Evolutionary conservation across 352 stramenopile species (phyloP).

Genomic region (Pythium graminicola): DNA sequence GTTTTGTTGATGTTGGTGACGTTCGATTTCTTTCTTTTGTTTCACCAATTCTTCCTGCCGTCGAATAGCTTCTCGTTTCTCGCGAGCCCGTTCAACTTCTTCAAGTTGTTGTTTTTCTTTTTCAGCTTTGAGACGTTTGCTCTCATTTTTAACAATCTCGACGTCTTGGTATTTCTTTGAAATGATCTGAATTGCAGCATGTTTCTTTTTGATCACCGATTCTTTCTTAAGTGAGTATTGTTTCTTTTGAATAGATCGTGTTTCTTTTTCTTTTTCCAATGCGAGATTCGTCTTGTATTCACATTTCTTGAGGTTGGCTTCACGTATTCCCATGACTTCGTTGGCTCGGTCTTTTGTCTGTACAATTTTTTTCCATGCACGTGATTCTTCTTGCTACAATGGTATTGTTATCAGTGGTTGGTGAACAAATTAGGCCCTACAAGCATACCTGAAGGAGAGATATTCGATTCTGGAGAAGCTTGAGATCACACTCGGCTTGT

Average conservation of each 20-base stretch:
- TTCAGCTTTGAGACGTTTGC: slow-evolving; percentile 51
- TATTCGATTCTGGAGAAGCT: slow-evolving; percentile 70
- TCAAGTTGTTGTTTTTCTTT: slow-evolving; percentile 45
- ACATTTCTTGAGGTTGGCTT: slow-evolving; percentile 42
- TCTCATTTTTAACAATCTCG: slow-evolving; percentile 65
- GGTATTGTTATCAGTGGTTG: background rate
- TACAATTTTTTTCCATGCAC: slow-evolving; percentile 75
- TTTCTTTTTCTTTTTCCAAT: slow-evolving; percentile 36
- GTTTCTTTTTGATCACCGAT: slow-evolving; percentile 69
- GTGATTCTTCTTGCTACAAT: slow-evolving; percentile 55
- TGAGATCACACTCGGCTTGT: slow-evolving; percentile 64
- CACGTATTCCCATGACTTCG: slow-evolving; percentile 56
- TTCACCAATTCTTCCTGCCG: slow-evolving; percentile 54
- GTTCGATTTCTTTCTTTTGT: slow-evolving; percentile 38
- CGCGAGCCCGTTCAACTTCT: slow-evolving; percentile 45
- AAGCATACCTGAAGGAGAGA: slow-evolving; percentile 51
- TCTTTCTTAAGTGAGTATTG: slow-evolving; percentile 62
- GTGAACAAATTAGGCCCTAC: too few relatives aligned
- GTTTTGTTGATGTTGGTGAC: slow-evolving; percentile 42
- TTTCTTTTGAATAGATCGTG: slow-evolving; percentile 43
- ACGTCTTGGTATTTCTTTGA: slow-evolving; percentile 75
- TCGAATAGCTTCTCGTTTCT: slow-evolving; percentile 48
- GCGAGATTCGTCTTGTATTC: slow-evolving; percentile 40
- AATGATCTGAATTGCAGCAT: slow-evolving; percentile 63
- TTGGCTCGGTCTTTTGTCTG: slow-evolving; percentile 69